Percentiles rank a stretch among this genome's conserved stretches.
Conservation (phyloP, 2,329 filamentous ascomycete species). For the Ascochyta viciae-villosae region DNA sequence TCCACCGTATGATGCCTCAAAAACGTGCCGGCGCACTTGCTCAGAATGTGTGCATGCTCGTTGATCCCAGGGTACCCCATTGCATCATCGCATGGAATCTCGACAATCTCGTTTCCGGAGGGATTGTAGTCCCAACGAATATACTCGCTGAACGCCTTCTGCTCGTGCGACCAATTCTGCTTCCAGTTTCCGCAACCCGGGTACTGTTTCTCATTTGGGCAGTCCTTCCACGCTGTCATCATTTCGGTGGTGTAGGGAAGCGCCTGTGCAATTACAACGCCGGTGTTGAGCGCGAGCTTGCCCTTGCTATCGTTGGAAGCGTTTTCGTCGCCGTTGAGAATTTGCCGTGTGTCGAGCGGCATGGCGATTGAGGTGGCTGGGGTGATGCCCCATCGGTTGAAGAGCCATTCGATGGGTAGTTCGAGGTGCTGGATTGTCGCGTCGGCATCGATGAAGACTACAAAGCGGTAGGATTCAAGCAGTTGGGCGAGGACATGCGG, state of each 20-base stretch:
- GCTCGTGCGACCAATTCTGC: slow-evolving; percentile 41
- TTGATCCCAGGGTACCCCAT: slow-evolving; percentile 40
- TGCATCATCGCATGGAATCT: slow-evolving; percentile 45
- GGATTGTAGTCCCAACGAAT: slow-evolving; percentile 45
- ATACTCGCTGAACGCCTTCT: slow-evolving; percentile 45
- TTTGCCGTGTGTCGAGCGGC: slow-evolving; percentile 45
- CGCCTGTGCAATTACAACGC: slow-evolving; percentile 50
- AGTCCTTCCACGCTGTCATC: slow-evolving; percentile 42
- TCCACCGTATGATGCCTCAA: slow-evolving; percentile 38
- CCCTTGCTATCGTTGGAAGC: slow-evolving; percentile 49
- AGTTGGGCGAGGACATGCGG: slow-evolving; percentile 51
- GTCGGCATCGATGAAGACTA: slow-evolving; percentile 57
- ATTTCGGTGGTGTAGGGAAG: slow-evolving; percentile 36
- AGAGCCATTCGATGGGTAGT: slow-evolving; percentile 57
- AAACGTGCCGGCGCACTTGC: slow-evolving; percentile 37
- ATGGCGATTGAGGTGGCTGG: slow-evolving; percentile 52
- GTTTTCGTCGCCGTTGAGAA: slow-evolving; percentile 18
- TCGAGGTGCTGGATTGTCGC: slow-evolving; percentile 52
- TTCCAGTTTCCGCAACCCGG: slow-evolving; percentile 39
- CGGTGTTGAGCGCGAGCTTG: slow-evolving; percentile 48
- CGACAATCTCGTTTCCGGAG: slow-evolving; percentile 32
- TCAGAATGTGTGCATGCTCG: slow-evolving; percentile 15
- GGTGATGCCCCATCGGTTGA: slow-evolving; percentile 56
- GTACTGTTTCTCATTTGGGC: slow-evolving; percentile 36
- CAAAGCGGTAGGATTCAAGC: slow-evolving; percentile 52